Base-by-base conservation (phyloP, 257 asterid species). In the Euphrasia confusa region DNA sequence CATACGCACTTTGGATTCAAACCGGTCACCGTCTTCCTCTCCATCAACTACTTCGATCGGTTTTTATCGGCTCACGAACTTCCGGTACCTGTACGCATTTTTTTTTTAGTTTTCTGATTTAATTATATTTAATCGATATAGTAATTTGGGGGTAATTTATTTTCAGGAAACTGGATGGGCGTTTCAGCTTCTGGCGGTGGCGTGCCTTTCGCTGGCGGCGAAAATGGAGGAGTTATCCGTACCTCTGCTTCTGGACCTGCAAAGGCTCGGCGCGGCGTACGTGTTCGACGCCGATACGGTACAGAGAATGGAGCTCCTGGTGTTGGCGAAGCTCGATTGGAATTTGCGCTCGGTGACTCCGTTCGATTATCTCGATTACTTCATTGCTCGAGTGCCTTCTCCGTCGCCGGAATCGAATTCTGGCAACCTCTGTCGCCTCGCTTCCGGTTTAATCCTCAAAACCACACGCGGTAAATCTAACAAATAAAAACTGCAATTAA, bases 291-390 rank as follows among this genome's bases (percentile, higher is more conserved):
- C 85, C 2, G 63, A 57, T 57, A 64, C 79, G 12, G 48, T 84
- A 24, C 82, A 71, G 79, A 77, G 76, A 28, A 84, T 84, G 91
- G 91, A 81, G 82, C 72, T 81, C 15, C 18, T 58, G 55, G 81
- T 84, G 0, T 53, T 81, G 73, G 65, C 76, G 1, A 74, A 59
- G 61, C 88, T 77, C 69, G 5, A 77, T 3, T 79, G 88, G 84
- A 68, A 79, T n/a, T 73, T 84, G 28, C 82, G 78, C 65, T 70
- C 79, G 4, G 81, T 84, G 9, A 84, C 92, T 58, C 92, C 88
- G 2, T 81, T 77, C 48, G 83, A 84, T 62, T 84, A 69, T 64
- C 84, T 78, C 57, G 65, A 73, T 62, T 70, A 71, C 68, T 84
- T 81, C 78, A 27, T 76, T 67, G 75, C 82, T 67, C 58, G 47